These are phyloP conservation scores for Mycena filopes DNA, from an alignment of 768 basidiomycete genomes.

Conservation along the genomic window DNA sequence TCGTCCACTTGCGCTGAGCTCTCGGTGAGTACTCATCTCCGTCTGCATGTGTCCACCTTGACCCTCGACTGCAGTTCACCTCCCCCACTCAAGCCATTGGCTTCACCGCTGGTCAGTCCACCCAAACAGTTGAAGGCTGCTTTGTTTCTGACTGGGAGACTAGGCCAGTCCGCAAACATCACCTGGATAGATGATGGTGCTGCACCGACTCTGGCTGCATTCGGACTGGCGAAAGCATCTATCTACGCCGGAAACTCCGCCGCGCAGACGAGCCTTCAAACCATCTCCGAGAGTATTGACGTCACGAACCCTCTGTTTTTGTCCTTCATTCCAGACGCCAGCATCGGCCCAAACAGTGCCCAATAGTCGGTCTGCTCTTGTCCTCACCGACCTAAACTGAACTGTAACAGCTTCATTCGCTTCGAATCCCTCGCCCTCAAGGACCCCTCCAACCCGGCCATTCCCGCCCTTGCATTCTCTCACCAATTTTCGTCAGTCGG, in stretches of 20 bases:
- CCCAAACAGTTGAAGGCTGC: no score
- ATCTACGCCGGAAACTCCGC: constrained; percentile 71
- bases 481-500: constrained; percentile 76
- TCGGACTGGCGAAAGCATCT: constrained; percentile 62
- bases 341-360: constrained; percentile 63
- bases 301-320: constrained; percentile 60
- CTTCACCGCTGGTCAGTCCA: background rate
- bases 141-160: no score
- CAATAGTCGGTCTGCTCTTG: constrained; percentile 61
- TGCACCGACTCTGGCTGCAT: constrained; percentile 58
- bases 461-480: constrained; percentile 78
- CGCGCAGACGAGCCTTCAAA: constrained; percentile 65
- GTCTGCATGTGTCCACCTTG: no score
- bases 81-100: no score
- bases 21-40: constrained; percentile 67
- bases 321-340: constrained; percentile 60
- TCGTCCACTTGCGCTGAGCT: constrained; percentile 66
- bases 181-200: constrained; percentile 68
- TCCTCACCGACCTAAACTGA: constrained; percentile 15
- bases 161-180: constrained; percentile 60
- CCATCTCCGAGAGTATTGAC: constrained; percentile 57
- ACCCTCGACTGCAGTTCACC: no score
- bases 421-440: constrained; percentile 68
- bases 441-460: constrained; percentile 63
- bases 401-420: constrained; percentile 74